Conservation (phyloP, 2,329 filamentous ascomycete species). For the Aspergillus carbonarius region DNA sequence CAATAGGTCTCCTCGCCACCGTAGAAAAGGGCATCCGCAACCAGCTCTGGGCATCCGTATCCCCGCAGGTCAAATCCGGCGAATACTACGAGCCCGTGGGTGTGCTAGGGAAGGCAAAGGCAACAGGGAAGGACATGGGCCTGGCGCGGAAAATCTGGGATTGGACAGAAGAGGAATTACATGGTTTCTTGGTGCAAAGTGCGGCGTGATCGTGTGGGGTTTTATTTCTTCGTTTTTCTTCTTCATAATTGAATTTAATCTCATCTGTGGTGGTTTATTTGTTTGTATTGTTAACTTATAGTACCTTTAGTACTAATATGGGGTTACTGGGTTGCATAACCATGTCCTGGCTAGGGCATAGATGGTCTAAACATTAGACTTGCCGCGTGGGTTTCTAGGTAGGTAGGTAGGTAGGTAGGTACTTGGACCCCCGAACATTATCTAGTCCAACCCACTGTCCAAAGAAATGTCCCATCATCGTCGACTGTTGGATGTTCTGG, state of each 20-base stretch:
- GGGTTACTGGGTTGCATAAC: no score
- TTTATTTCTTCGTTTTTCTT: neutral
- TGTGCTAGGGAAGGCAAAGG: constrained; percentile 19
- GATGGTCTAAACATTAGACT: no score
- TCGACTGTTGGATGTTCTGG: no score
- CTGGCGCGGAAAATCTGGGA: constrained; percentile 38
- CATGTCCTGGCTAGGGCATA: no score
- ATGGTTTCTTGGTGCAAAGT: neutral
- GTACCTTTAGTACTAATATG: no score
- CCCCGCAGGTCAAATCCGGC: constrained; percentile 39
- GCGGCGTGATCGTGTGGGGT: neutral
- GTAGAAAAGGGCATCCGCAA: constrained; percentile 1
- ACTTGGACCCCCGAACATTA: no score
- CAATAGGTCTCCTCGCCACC: neutral
- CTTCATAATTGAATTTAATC: no score
- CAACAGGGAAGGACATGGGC: constrained; percentile 22
- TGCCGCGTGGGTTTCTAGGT: no score
- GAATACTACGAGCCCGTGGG: constrained; percentile 47
- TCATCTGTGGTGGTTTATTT: no score
- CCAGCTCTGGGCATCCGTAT: constrained; percentile 3
- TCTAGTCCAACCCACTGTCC: no score
- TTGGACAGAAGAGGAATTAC: constrained; percentile 33
- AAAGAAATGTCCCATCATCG: no score
- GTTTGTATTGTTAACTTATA: neutral
- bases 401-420: no score